A percentile compares a stretch with the other conserved stretches of the same genome.
These are phyloP conservation scores for Neurospora sp. DNA, from an alignment of 495 filamentous ascomycete species.

Conservation along the genomic window DNA sequence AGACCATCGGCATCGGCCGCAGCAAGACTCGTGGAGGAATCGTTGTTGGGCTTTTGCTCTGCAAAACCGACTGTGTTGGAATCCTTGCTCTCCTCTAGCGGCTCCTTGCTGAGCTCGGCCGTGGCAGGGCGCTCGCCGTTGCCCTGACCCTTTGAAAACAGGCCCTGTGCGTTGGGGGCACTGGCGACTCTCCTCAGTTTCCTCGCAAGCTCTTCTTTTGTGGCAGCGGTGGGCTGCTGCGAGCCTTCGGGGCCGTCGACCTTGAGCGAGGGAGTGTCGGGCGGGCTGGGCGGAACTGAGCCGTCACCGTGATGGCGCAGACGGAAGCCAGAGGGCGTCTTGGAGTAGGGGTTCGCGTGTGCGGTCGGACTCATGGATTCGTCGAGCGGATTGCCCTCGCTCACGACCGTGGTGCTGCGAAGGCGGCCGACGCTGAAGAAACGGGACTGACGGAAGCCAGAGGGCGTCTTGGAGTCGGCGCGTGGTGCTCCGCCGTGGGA, in stretches of 20 bases:
- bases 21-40: slow-evolving; percentile 6
- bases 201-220: slow-evolving; percentile 86
- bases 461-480: slow-evolving; percentile 47
- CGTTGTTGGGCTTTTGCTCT: slow-evolving; percentile 26
- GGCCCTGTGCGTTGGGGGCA: slow-evolving; percentile 90
- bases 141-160: slow-evolving; percentile 59
- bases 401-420: slow-evolving; percentile 78
- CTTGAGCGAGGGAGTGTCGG: slow-evolving; percentile 74
- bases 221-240: slow-evolving; percentile 62
- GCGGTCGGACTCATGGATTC: slow-evolving; percentile 86
- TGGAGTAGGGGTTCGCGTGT: slow-evolving; percentile 91
- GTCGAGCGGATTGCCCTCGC: slow-evolving; percentile 84
- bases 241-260: slow-evolving; percentile 55
- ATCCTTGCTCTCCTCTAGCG: slow-evolving; percentile 49
- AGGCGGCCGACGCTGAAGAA: slow-evolving; percentile 73
- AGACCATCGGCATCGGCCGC: slow-evolving; percentile 19
- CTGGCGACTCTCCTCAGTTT: slow-evolving; percentile 90
- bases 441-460: slow-evolving; percentile 61
- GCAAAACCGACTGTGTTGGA: slow-evolving; percentile 45
- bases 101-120: slow-evolving; percentile 70
- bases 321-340: too few relatives aligned
- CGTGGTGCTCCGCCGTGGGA: slow-evolving; percentile 8
- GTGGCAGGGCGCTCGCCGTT: slow-evolving; percentile 63
- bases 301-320: slow-evolving; percentile 92
- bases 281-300: slow-evolving; percentile 92